Base-by-base conservation (phyloP, 1,139 yeast genomes). In the Sugiyamaella pinicola region DNA sequence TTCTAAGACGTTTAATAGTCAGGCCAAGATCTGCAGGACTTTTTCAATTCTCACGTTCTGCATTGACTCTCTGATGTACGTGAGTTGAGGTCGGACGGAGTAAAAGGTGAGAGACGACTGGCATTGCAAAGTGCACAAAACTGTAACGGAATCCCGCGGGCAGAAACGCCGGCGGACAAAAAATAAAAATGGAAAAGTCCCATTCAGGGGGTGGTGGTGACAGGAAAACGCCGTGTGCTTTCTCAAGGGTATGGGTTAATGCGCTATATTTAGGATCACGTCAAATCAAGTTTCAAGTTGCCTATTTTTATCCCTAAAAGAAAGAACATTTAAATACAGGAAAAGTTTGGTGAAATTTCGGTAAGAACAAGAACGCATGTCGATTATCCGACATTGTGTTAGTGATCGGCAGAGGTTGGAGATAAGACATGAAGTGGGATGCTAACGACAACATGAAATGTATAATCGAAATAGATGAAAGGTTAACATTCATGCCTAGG, bases 371-470 rank as follows among this genome's bases (percentile, higher is more conserved):
- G 8, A 24, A 8, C 35, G 35, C 35, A 40, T 40, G 44, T 28
- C 33, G 34, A 40, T 13, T 40, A 28, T 24, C n/a, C n/a, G 15
- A 40, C 17, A 26, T 26, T 15, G 34, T 17, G 34, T 15, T 40
- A 26, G 33, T 40, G 44, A 40, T 40, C 44, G 44, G 34, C 44
- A 17, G 34, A 22, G 13, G 15, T 8, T 31, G 26, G n/a, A 4
- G 44, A 40, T 26, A 40, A 7, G 44, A 18, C 41, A 37, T 37
- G 41, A 19, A 19, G n/a, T n/a, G n/a, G n/a, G n/a, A n/a, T n/a
- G n/a, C n/a, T n/a, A n/a, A n/a, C n/a, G n/a, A n/a, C n/a, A n/a
- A n/a, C n/a, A n/a, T n/a, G n/a, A n/a, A n/a, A 17, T 18, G 41
- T 19, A 22, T 24, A n/a, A 26, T 34, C 21, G 10, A 15, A 21